Evolutionary conservation across 2,329 filamentous ascomycete genomes (phyloP), one percentile per base, ranked within the genome.

Genomic region (Apiospora arundinis): DNA sequence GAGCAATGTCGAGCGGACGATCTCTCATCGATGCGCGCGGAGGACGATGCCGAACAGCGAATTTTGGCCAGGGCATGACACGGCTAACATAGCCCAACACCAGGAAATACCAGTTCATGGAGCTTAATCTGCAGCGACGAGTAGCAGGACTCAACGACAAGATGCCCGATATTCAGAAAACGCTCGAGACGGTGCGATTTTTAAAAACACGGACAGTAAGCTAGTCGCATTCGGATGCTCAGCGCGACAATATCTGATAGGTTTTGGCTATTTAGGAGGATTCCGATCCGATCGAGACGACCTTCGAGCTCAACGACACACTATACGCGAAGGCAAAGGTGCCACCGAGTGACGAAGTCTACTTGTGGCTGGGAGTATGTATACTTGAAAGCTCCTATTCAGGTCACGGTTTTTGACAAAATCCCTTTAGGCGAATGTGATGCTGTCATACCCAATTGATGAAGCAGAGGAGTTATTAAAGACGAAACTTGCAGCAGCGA

Each of bases 91-190:
- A 23, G 56, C 32, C 56, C 32, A n/a, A 25, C 74, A 83, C 81
- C 80, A 97, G 95, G 77, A 99, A 99, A 88, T 99, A 99, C 85
- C 96, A 98, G 82, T 99, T 98, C 85, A 99, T 99, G 96, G 95
- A 98, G 84, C 87, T 92, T 80, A 98, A 97, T 82, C 93, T 96
- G 72, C 92, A 97, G 82, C 89, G 94, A 74, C 90, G 96, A 67
- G 92, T 93, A 69, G 87, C 88, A 4, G 95, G 95, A 2, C 85
- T 99, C 70, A 93, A 92, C 79, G 95, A 98, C 79, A 99, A 98
- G 86, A 95, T 99, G 75, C 96, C 96, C 0, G 96, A 99, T 81
- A 98, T 99, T 75, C 92, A 94, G 78, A 98, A 98, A 87, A 98
- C 96, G 0, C 84, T 98, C 72, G 95, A 98, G 72, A 96, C 94